Base-by-base conservation (phyloP, 441 rosid species). In the Bocquillonia castaneifolia region DNA sequence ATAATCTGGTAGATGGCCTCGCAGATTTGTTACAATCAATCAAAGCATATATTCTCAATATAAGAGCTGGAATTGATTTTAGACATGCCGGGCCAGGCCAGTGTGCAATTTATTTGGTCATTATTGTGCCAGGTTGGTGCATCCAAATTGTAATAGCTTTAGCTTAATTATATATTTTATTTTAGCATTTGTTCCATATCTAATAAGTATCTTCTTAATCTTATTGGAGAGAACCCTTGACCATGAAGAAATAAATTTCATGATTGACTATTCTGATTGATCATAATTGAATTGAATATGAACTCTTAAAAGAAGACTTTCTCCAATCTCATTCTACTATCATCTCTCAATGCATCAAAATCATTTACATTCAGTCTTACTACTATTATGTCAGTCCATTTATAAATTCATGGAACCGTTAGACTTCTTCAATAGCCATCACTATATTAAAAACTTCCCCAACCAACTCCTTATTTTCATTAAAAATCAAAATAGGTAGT, bases 31-130 rank as follows among this genome's bases (percentile, higher is more conserved):
- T 17, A 63, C 66, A 44, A 0, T 29, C 10, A 36, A 36, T 36
- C 40, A 20, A 50, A 53, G 22, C 59, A 36, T 65, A 36, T 52
- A 36, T 51, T 51, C 59, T 52, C 42, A 18, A 29, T n/a, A 3
- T 7, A 34, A 18, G 20, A 15, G 54, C 53, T n/a, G 28, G 10
- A 13, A 13, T n/a, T 10, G 26, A 31, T 2, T 3, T 36, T 4
- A 36, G n/a, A n/a, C n/a, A n/a, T n/a, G n/a, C n/a, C n/a, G n/a
- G n/a, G n/a, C n/a, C 18, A 0, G 15, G 66, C 2, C 1, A 42
- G 66, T 26, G 17, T 51, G 28, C 28, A 64, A 59, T 59, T 3
- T 63, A 31, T 17, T 63, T 45, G 55, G 57, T 20, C 57, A 34
- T 47, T 48, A 32, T 32, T 26, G 28, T 64, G 57, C 67, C 29